Conservation (phyloP, 768 basidiomycete species). For the Xerocomellus dryophilus region DNA sequence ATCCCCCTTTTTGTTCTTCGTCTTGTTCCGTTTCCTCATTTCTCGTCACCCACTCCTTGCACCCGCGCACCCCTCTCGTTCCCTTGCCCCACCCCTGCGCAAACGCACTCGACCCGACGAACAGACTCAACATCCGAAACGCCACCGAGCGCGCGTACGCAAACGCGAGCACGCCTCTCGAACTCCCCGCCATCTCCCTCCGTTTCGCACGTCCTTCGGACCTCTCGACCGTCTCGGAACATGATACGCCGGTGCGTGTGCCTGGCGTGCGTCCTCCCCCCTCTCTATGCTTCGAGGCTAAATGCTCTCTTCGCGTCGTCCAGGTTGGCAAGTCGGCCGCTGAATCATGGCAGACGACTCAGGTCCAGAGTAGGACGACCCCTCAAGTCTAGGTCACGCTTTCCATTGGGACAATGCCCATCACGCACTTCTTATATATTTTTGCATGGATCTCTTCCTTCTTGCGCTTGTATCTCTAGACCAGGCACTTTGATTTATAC, state of each 20-base stretch:
- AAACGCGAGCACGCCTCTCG: not conserved
- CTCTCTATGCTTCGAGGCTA: not conserved
- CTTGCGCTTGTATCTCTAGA: not conserved
- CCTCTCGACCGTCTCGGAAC: not conserved
- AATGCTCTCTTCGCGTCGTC: not conserved
- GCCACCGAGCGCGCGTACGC: constrained; percentile 17
- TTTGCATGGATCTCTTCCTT: not conserved
- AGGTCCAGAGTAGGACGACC: not conserved
- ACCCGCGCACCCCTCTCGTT: too few relatives aligned
- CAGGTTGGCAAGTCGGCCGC: constrained; percentile 9
- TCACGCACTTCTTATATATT: not conserved
- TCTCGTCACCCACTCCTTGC: not conserved
- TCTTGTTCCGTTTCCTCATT: too few relatives aligned
- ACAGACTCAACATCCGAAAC: constrained; percentile 26
- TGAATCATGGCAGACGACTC: constrained; percentile 19
- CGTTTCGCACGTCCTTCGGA: constrained; percentile 23
- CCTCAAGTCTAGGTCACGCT: not conserved
- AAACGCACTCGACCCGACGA: not conserved
- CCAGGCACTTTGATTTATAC: not conserved
- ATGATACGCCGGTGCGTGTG: not conserved
- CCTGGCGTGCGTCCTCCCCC: not conserved
- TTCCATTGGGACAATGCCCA: not conserved
- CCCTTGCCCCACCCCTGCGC: too few relatives aligned
- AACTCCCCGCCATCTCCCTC: constrained; percentile 20
- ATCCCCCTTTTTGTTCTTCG: not conserved